Evolutionary conservation across 2,329 filamentous ascomycete species (phyloP), one percentile per base, ranked within the genome.

Genomic region (Cercospora janseana): DNA sequence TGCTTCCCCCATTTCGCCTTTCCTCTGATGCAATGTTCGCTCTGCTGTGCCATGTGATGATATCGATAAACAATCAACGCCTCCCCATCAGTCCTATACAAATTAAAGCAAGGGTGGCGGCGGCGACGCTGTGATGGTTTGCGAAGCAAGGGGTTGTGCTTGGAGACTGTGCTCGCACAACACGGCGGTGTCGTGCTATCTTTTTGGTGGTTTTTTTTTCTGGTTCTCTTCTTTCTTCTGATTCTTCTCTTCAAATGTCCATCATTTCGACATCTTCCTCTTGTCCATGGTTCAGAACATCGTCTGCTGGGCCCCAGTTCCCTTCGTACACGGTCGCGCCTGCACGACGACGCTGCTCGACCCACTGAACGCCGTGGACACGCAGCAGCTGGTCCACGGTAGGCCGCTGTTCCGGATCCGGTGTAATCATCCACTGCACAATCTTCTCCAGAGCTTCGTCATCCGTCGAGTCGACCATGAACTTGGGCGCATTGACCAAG

Each of bases 261-360:
- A 82, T 79, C 79, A 84, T 84, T 66, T 85, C 81, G 37, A 79
- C 75, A 66, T 71, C 69, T 34, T 70, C 62, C 23, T 54, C 51
- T 26, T 52, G 48, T 6, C 79, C 75, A 60, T 76, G 75, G 18
- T 72, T 72, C 47, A 83, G 72, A 15, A 83, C 74, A 55, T 83
- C 79, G 57, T 84, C 84, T 18, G 79, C 79, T 24, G 92, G 92
- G 3, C 93, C 93, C 87, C 91, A 98, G 67, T 88, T 93, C 56
- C 93, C 93, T 72, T 98, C 93, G 62, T 87, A 98, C 46, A 98
- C 84, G 0, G 90, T 96, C n/a, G 93, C 93, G 35, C 90, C 88
- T 8, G 90, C 88, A 48, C 86, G 83, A 48, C 90, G 83, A 55
- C 90, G 83, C 43, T 76, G 73, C 47, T 83, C 80, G 24, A 94